Conservation (phyloP, 2,329 filamentous ascomycete species). For the Gliomastix tumulicola region DNA sequence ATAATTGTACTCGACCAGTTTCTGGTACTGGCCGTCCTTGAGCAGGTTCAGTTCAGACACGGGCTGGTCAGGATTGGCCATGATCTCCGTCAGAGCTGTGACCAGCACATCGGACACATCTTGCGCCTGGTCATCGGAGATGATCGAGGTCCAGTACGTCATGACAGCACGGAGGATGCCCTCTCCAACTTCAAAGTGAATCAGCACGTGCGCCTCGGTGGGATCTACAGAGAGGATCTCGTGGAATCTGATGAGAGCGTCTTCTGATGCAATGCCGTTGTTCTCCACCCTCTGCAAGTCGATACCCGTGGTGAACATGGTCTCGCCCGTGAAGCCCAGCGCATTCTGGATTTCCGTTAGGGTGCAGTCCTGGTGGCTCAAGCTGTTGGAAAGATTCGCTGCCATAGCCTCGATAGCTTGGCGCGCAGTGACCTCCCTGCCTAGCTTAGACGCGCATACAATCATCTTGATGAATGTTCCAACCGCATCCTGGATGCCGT, state of each 20-base stretch:
- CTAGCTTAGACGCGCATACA: constrained; percentile 22
- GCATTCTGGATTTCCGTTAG: constrained; percentile 5
- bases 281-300: constrained; percentile 1
- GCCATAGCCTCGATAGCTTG: constrained; percentile 11
- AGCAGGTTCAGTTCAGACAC: not conserved
- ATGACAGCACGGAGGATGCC: too few relatives aligned
- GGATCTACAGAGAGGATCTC: too few relatives aligned
- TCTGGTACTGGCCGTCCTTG: not conserved
- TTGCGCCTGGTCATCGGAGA: too few relatives aligned
- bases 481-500: constrained; percentile 36
- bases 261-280: not conserved
- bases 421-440: not conserved
- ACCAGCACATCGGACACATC: too few relatives aligned
- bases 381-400: constrained; percentile 7
- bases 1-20: not conserved
- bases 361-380: constrained; percentile 2
- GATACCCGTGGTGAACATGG: constrained; percentile 8
- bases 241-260: too few relatives aligned
- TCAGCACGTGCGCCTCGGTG: too few relatives aligned
- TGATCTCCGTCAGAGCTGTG: too few relatives aligned
- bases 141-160: too few relatives aligned
- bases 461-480: constrained; percentile 51
- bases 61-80: too few relatives aligned
- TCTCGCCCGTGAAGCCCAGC: not conserved
- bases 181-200: too few relatives aligned